phyloP scores from a whole-genome alignment of 805 yeast species.

The Candida multigemmis region DNA sequence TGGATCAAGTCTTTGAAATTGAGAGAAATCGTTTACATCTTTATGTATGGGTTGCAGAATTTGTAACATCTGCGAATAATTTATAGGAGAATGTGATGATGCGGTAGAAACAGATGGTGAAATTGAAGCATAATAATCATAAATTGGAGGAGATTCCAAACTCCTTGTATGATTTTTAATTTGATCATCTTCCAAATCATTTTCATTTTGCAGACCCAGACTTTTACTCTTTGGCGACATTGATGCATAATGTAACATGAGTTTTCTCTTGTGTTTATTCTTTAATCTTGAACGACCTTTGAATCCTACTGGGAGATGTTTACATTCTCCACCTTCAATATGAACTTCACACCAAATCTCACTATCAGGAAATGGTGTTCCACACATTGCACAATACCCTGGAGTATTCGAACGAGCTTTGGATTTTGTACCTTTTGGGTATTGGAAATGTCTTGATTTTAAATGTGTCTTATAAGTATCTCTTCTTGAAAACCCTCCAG shows the following conservation, averaged over 20 bases:
- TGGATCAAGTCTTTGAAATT: conserved; percentile 1
- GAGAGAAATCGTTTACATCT: no score
- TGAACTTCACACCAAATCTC: conserved; percentile 45
- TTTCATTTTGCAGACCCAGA: conserved; percentile 17
- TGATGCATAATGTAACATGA: no score
- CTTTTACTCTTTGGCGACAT: no score
- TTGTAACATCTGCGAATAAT: no score
- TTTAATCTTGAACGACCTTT: conserved; percentile 35
- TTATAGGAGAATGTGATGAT: conserved; percentile 2
- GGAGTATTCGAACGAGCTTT: conserved; percentile 31
- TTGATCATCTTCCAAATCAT: conserved; percentile 3
- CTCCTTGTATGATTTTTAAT: conserved; percentile 1
- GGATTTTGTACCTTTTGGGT: conserved; percentile 46
- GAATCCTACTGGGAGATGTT: conserved; percentile 32
- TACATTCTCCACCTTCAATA: conserved; percentile 41
- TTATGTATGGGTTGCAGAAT: no score
- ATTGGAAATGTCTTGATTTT: conserved; percentile 46
- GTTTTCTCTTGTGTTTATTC: conserved; percentile 31
- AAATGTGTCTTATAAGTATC: conserved; percentile 53
- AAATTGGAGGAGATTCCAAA: background rate
- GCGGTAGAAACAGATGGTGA: no score
- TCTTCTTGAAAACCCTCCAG: conserved; percentile 51
- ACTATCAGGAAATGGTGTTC: conserved; percentile 37
- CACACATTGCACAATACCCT: conserved; percentile 50
- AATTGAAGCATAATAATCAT: conserved; percentile 2